Conservation (phyloP, 2,329 filamentous ascomycete species). For the Claviceps africana region DNA sequence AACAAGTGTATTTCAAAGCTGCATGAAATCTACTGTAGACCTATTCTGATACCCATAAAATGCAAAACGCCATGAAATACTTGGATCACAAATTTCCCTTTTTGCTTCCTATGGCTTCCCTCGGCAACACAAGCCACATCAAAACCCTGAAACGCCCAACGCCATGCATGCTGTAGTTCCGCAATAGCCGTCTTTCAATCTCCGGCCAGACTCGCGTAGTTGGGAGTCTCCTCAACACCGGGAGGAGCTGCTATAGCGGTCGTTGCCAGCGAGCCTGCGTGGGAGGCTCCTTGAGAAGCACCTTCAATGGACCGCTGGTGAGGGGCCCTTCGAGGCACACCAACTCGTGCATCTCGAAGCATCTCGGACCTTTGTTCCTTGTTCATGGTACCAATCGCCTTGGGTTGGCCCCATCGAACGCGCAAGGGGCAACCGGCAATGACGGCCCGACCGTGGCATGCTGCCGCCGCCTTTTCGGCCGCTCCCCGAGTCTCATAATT, state of each 20-base stretch:
- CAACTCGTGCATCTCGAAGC: slow-evolving; percentile 52
- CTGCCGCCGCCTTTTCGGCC: slow-evolving; percentile 72
- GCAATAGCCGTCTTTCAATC: slow-evolving; percentile 37
- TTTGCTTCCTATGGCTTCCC: slow-evolving; percentile 1
- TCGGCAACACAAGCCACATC: background rate
- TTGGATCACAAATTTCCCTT: background rate
- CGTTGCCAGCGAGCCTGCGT: slow-evolving; percentile 16
- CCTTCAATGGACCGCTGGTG: slow-evolving; percentile 19
- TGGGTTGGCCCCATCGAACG: slow-evolving; percentile 85
- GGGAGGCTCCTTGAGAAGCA: slow-evolving; percentile 21
- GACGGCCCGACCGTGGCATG: slow-evolving; percentile 76
- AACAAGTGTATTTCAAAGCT: slow-evolving; percentile 8
- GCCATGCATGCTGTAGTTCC: slow-evolving; percentile 9
- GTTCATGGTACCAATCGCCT: slow-evolving; percentile 82
- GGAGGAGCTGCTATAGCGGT: slow-evolving; percentile 59
- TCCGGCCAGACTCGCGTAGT: slow-evolving; percentile 75
- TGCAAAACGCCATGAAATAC: background rate
- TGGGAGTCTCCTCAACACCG: slow-evolving; percentile 54
- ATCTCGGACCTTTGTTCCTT: slow-evolving; percentile 71
- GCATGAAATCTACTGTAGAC: background rate
- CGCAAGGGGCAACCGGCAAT: slow-evolving; percentile 83
- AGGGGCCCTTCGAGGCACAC: slow-evolving; percentile 16
- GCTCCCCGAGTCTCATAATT: slow-evolving; percentile 78
- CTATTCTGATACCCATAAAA: slow-evolving; percentile 3
- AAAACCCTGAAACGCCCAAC: slow-evolving; percentile 16